Conservation (phyloP, 371 early-diverging fungal species). For the Choanephora cucurbitarum region DNA sequence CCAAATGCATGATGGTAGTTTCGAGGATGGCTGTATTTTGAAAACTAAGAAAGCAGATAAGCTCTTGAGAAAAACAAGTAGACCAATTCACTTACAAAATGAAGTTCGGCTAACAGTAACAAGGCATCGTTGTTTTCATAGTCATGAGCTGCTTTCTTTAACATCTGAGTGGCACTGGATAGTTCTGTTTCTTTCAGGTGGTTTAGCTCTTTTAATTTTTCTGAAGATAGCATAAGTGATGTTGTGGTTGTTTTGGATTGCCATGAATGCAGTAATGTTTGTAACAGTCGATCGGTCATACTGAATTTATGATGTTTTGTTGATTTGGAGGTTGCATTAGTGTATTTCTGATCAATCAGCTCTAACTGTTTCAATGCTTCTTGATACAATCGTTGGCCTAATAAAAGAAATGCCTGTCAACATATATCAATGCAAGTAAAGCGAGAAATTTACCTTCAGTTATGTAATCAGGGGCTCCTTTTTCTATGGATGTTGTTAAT, state of each 20-base stretch:
- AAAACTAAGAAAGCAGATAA: slow-evolving; percentile 35
- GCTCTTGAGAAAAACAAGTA: not conserved
- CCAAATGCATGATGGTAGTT: slow-evolving; percentile 61
- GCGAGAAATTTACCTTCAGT: slow-evolving; percentile 13
- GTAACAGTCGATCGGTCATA: slow-evolving; percentile 8
- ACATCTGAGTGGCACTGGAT: not conserved
- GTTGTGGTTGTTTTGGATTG: slow-evolving; percentile 6
- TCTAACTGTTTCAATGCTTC: slow-evolving; percentile 33
- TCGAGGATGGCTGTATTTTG: slow-evolving; percentile 58
- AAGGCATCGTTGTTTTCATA: slow-evolving; percentile 51
- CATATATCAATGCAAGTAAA: not conserved
- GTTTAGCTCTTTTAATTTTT: slow-evolving; percentile 7
- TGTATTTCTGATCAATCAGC: slow-evolving; percentile 17
- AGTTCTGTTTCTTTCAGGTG: slow-evolving; percentile 9
- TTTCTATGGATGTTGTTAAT: slow-evolving; percentile 16
- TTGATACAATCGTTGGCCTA: slow-evolving; percentile 37
- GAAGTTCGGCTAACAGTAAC: slow-evolving; percentile 55
- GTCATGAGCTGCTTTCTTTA: slow-evolving; percentile 21
- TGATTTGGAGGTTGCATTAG: not conserved
- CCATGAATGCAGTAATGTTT: slow-evolving; percentile 2
- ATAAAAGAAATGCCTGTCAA: too few species aligned
- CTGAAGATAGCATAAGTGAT: not conserved
- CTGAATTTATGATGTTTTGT: not conserved
- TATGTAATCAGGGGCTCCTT: not conserved
- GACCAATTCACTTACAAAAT: slow-evolving; percentile 47